Evolutionary conservation across 2,329 filamentous ascomycete genomes (phyloP), one percentile per base, ranked within the genome.

Genomic region (Botrytis aclada): DNA sequence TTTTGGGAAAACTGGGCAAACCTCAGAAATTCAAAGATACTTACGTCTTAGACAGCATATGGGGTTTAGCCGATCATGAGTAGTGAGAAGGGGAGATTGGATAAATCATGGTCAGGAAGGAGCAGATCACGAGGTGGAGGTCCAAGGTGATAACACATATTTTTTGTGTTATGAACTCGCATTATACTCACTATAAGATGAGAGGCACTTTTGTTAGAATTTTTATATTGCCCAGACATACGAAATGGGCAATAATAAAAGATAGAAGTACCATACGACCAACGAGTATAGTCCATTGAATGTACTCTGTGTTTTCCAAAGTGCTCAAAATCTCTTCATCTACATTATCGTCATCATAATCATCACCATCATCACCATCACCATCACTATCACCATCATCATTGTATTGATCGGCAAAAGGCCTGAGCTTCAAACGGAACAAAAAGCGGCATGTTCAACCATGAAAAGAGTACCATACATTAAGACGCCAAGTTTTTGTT

Each of bases 1-100:
- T 10, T 10, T 6, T 51, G 22, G 4, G 1, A 3, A 4, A 14
- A 2, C 6, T 14, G 1, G 34, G 6, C 9, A 0, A 12, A 41
- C 29, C 10, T 41, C 12, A 4, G 10, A 41, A 7, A 9, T 16
- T 25, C 16, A 20, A 32, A 7, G 1, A 14, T 12, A 7, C 7
- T 6, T 8, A 4, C 9, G 32, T 22, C 56, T 10, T 56, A 18
- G 54, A 56, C 20, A 1, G 4, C 37, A 56, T 25, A n/a, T 29
- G 20, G 18, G 34, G 8, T 22, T 10, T 22, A 34, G 22, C 6
- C 22, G 47, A 67, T 32, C 25, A 25, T 32, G 14, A 14, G 10
- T 25, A 22, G 18, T 32, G n/a, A 18, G 5, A n/a, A 14, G 10
- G 34, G 34, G 20, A 37, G 9, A 22, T 22, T 37, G 47, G 18